Percentiles rank a stretch among this genome's conserved stretches.
phyloP scores from a whole-genome alignment of 2,329 filamentous ascomycete species.

The Beauveria bassiana region DNA sequence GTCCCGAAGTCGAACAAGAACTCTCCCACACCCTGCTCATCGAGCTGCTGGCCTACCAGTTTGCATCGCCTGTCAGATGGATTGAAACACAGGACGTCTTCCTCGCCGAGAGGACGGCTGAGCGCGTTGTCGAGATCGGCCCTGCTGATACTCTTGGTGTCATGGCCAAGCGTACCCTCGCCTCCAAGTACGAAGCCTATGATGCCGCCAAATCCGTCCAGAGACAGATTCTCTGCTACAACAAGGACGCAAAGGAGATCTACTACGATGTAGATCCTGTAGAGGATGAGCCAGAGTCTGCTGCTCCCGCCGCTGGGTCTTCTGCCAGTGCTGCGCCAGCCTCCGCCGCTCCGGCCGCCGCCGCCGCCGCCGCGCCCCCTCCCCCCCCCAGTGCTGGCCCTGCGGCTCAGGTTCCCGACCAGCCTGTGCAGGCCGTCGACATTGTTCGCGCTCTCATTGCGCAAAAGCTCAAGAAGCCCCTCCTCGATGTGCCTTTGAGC shows the following conservation, averaged over 20 bases:
- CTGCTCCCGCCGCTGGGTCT: constrained; percentile 38
- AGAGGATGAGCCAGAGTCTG: constrained; percentile 74
- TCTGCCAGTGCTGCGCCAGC: constrained; percentile 41
- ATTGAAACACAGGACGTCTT: constrained; percentile 99
- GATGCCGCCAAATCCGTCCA: constrained; percentile 95
- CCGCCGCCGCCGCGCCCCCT: constrained; percentile 40
- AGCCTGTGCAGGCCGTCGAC: constrained; percentile 79
- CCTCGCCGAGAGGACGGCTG: constrained; percentile 88
- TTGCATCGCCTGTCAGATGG: constrained; percentile 97
- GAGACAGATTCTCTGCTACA: constrained; percentile 97
- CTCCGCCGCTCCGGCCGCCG: constrained; percentile 46
- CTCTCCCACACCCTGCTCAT: constrained; percentile 96
- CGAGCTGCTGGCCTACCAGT: constrained; percentile 98
- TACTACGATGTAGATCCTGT: constrained; percentile 98
- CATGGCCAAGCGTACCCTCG: constrained; percentile 93
- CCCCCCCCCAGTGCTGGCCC: constrained; percentile 71
- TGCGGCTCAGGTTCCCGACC: constrained; percentile 78
- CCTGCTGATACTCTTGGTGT: constrained; percentile 93
- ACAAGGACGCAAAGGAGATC: constrained; percentile 98
- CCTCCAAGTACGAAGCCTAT: constrained; percentile 97
- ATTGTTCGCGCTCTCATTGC: constrained; percentile 84
- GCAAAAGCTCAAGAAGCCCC: constrained; percentile 94
- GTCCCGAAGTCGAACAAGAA: constrained; percentile 98
- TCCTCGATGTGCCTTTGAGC: constrained; percentile 80
- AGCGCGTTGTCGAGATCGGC: constrained; percentile 96